Conservation (phyloP, 1,284 basidiomycete species). For the Ustilago hordei region DNA sequence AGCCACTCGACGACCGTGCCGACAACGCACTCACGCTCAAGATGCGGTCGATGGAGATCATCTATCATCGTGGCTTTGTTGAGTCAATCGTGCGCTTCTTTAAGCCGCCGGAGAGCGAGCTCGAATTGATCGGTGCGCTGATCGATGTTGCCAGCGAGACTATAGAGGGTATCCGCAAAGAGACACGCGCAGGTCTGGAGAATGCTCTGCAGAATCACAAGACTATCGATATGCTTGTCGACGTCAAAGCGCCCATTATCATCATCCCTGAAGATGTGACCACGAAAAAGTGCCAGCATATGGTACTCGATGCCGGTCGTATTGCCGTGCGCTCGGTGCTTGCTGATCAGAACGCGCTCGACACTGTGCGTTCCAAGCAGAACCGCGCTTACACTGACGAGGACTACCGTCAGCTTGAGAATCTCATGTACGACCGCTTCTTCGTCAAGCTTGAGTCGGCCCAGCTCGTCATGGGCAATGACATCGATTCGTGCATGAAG, state of each 20-base stretch:
- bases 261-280: constrained; percentile 90
- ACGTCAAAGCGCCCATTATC: constrained; percentile 97
- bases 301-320: constrained; percentile 96
- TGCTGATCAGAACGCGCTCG: constrained; percentile 84
- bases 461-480: constrained; percentile 90
- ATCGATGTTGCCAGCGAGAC: constrained; percentile 90
- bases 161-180: constrained; percentile 91
- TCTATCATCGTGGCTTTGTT: constrained; percentile 94
- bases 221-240: constrained; percentile 94
- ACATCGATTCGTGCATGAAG: constrained; percentile 81
- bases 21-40: constrained; percentile 89
- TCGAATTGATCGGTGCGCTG: constrained; percentile 85
- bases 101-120: constrained; percentile 91
- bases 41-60: constrained; percentile 97
- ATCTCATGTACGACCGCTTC: constrained; percentile 96
- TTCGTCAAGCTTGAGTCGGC: constrained; percentile 86
- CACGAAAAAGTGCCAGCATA: constrained; percentile 81
- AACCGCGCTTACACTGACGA: constrained; percentile 87
- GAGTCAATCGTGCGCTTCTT: constrained; percentile 94
- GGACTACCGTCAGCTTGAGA: constrained; percentile 88
- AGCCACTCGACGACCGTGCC: constrained; percentile 90
- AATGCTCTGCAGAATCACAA: constrained; percentile 92
- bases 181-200: constrained; percentile 94
- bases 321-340: constrained; percentile 92
- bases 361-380: constrained; percentile 85